Base-by-base conservation (phyloP, 768 basidiomycete species). In the Amylocystis lapponica region DNA sequence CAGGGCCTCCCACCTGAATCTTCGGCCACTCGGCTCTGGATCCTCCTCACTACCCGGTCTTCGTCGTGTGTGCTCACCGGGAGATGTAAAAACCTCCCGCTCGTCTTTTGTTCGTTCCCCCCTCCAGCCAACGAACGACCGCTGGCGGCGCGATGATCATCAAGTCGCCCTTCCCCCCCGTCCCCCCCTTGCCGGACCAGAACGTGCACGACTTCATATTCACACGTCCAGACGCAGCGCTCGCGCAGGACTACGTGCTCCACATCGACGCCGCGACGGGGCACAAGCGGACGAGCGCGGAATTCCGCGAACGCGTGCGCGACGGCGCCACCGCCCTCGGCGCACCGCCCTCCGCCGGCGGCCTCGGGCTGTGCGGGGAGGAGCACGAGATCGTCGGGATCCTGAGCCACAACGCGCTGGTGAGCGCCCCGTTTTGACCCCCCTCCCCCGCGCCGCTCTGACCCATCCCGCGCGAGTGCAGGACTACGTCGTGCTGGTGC, bases 401-500 rank as follows among this genome's bases (percentile, higher is more conserved):
- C 14, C 71, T 86, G 57, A 76, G 76, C 60, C 72, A 81, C 35
- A 89, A 88, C 55, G 79, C 75, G 27, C 55, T 79, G 57, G 86
- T 85, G 61, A 48, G 77, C 59, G 5, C n/a, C n/a, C n/a, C n/a
- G n/a, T n/a, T n/a, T n/a, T n/a, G n/a, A n/a, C n/a, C n/a, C n/a
- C n/a, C n/a, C n/a, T n/a, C n/a, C n/a, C n/a, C n/a, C n/a, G n/a
- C n/a, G n/a, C n/a, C n/a, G n/a, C n/a, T n/a, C n/a, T n/a, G n/a
- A n/a, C n/a, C n/a, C n/a, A 29, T 11, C 19, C 19, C n/a, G 21
- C 12, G 17, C n/a, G 9, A 9, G 35, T 27, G 12, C 9, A 35
- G 82, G 78, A 83, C 17, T 81, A 68, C 49, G 55, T 72, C 7
- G 63, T 71, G 5, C 52, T 82, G 14, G 47, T 76, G 7, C 72